phyloP scores from a whole-genome alignment of 1,284 basidiomycete genomes.

The Hypsizygus ulmarius region DNA sequence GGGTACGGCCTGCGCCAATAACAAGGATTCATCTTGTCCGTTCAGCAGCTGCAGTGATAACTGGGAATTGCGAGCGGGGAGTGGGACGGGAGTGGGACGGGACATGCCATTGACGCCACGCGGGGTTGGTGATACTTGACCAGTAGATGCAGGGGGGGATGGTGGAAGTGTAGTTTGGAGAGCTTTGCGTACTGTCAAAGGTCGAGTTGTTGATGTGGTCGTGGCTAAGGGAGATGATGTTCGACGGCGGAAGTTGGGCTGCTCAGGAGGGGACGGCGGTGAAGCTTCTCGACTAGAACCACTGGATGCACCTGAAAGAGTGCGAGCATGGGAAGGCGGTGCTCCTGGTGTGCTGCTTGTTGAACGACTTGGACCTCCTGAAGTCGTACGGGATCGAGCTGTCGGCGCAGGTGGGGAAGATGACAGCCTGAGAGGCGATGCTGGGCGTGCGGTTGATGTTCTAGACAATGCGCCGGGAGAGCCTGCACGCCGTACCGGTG shows the following conservation, averaged over 20 bases:
- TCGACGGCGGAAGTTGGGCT: constrained; percentile 40
- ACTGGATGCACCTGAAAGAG: constrained; percentile 38
- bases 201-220: constrained; percentile 34
- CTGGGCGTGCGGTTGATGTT: constrained; percentile 37
- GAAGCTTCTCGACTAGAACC: constrained; percentile 42
- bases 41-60: constrained; percentile 39
- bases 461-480: constrained; percentile 43
- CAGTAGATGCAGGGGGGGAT: constrained; percentile 40
- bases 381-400: constrained; percentile 37
- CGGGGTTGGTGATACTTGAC: constrained; percentile 37
- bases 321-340: constrained; percentile 35
- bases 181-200: constrained; percentile 42
- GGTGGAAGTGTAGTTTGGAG: constrained; percentile 46
- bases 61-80: constrained; percentile 35
- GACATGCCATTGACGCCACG: constrained; percentile 24
- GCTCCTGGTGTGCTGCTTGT: constrained; percentile 33
- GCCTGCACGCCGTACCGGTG: constrained; percentile 42
- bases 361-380: constrained; percentile 36
- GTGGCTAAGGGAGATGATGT: constrained; percentile 51
- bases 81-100: constrained; percentile 29
- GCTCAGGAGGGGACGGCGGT: constrained; percentile 45
- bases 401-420: constrained; percentile 35
- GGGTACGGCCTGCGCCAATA: constrained; percentile 67
- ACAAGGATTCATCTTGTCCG: constrained; percentile 58
- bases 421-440: constrained; percentile 40